Percentiles rank a stretch among this genome's conserved stretches.
phyloP scores from a whole-genome alignment of 306 rosid species.

The Rosa lucieae region DNA sequence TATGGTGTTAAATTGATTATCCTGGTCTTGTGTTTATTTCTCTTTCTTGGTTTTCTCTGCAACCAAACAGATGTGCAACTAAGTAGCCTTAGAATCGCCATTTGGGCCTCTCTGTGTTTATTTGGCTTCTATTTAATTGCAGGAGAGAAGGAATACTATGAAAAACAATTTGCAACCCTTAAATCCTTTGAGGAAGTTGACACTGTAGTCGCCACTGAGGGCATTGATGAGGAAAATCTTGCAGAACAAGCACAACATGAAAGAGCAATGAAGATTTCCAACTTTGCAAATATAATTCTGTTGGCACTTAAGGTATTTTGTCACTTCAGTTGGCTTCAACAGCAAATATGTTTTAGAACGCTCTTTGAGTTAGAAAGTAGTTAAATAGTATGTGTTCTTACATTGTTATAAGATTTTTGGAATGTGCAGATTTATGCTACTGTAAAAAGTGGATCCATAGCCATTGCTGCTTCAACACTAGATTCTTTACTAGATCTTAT shows the following conservation, averaged over 20 bases:
- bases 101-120: not conserved
- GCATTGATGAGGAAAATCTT: constrained; percentile 25
- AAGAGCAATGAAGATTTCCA: constrained; percentile 55
- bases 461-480: constrained; percentile 62
- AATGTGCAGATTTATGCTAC: constrained; percentile 54
- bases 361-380: not conserved
- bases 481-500: constrained; percentile 60
- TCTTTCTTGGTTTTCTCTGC: constrained; percentile 9
- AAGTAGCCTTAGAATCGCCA: not conserved
- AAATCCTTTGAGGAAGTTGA: constrained; percentile 51
- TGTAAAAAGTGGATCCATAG: constrained; percentile 51
- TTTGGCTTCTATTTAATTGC: constrained; percentile 3
- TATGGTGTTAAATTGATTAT: not conserved
- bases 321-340: constrained; percentile 3
- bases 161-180: constrained; percentile 43
- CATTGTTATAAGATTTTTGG: not conserved
- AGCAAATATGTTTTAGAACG: not conserved
- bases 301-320: constrained; percentile 44
- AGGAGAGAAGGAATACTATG: constrained; percentile 57
- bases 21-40: not conserved
- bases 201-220: constrained; percentile 9
- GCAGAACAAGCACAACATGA: constrained; percentile 43
- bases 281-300: constrained; percentile 45
- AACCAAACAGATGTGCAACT: not conserved
- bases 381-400: not conserved